Percentiles rank a stretch among this genome's conserved stretches.
Evolutionary conservation across 2,329 filamentous ascomycete genomes (phyloP).

Genomic region (Sphaerostilbella broomeana): DNA sequence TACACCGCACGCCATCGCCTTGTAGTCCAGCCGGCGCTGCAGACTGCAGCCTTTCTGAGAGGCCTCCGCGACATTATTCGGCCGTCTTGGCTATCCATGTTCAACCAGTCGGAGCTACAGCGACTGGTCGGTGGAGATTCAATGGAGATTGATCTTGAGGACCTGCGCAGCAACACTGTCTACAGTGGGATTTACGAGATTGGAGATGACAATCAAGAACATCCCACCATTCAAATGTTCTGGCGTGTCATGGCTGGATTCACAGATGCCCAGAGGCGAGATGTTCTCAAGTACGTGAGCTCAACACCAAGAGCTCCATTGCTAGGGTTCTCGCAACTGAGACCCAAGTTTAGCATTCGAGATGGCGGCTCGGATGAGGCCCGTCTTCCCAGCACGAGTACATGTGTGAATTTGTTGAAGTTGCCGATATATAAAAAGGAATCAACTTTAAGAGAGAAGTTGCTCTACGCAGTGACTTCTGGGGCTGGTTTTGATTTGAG

Average conservation of each 20-base stretch:
- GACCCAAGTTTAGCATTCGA: slow-evolving; percentile 81
- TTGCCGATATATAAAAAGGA: slow-evolving; percentile 72
- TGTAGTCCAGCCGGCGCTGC: slow-evolving; percentile 68
- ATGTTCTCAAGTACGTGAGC: slow-evolving; percentile 92
- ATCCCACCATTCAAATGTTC: slow-evolving; percentile 78
- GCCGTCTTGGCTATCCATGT: slow-evolving; percentile 93
- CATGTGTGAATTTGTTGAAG: slow-evolving; percentile 92
- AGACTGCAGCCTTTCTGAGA: slow-evolving; percentile 80
- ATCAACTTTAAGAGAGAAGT: slow-evolving; percentile 62
- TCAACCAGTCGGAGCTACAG: slow-evolving; percentile 92
- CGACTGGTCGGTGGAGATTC: slow-evolving; percentile 86
- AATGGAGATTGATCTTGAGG: slow-evolving; percentile 77
- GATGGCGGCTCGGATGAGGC: slow-evolving; percentile 59
- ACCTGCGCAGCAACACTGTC: slow-evolving; percentile 73
- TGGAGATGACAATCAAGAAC: slow-evolving; percentile 82
- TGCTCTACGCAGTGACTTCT: slow-evolving; percentile 83
- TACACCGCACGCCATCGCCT: slow-evolving; percentile 85
- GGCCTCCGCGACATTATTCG: slow-evolving; percentile 85
- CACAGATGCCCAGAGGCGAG: slow-evolving; percentile 68
- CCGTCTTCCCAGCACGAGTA: slow-evolving; percentile 86
- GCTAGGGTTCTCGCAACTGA: slow-evolving; percentile 79
- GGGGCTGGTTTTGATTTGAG: slow-evolving; percentile 89
- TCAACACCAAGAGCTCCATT: slow-evolving; percentile 86
- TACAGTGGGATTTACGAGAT: slow-evolving; percentile 86
- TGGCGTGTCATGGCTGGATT: slow-evolving; percentile 82